Evolutionary conservation across 2,329 filamentous ascomycete species (phyloP).

Genomic region (Corynespora cassiicola): DNA sequence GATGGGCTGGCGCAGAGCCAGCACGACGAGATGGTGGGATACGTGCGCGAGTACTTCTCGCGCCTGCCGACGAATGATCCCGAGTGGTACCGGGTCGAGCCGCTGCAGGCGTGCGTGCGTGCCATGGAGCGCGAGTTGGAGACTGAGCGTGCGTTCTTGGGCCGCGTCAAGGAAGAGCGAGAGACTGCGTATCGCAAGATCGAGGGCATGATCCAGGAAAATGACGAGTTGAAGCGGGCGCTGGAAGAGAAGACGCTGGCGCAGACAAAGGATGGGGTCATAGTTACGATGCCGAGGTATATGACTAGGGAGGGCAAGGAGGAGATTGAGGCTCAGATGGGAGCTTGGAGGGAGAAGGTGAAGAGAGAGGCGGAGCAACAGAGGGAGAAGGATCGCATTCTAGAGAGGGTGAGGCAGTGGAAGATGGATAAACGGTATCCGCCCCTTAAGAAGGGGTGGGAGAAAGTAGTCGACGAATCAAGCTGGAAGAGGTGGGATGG

Average conservation of each 20-base stretch:
- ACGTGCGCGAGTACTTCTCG: constrained; percentile 17
- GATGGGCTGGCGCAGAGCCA: constrained; percentile 2
- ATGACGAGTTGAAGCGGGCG: too few relatives aligned
- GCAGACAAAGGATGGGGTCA: too few relatives aligned
- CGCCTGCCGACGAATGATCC: constrained; percentile 8
- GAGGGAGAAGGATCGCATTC: not conserved
- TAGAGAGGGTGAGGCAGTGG: constrained; percentile 1
- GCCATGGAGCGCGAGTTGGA: constrained; percentile 5
- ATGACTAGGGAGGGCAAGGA: not conserved
- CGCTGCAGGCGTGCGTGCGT: constrained; percentile 9
- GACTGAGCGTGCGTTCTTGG: not conserved
- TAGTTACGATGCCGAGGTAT: constrained; percentile 1
- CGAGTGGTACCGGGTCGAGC: constrained; percentile 8
- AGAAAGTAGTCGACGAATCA: not conserved
- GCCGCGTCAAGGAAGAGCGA: not conserved
- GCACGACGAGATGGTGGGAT: constrained; percentile 5
- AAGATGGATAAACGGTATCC: constrained; percentile 7
- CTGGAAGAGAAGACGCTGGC: too few relatives aligned
- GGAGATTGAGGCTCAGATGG: constrained; percentile 3
- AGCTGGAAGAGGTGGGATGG: constrained; percentile 16
- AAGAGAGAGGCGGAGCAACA: constrained; percentile 2
- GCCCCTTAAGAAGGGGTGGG: constrained; percentile 1
- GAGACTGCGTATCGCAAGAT: too few relatives aligned
- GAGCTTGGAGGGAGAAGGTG: constrained; percentile 2
- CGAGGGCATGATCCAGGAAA: too few relatives aligned